Conservation (phyloP, 2,329 filamentous ascomycete genomes). For the Penicillium sp. region DNA sequence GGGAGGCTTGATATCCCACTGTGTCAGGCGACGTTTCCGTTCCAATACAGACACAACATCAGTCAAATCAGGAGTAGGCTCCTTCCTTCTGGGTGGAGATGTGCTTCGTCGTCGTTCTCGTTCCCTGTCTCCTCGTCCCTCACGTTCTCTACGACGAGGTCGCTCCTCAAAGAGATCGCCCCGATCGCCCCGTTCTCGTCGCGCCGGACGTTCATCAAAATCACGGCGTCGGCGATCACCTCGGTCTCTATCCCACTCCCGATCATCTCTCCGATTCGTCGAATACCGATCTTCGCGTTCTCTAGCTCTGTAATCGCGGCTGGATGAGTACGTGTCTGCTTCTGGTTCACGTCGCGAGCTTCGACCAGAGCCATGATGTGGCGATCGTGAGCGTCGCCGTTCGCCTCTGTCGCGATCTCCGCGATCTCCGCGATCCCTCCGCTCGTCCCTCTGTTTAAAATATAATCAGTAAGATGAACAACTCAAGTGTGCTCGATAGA, state of each 20-base stretch:
- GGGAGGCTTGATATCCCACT: constrained; percentile 99
- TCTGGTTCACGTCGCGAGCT: constrained; percentile 64
- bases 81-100: constrained; percentile 83
- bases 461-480: constrained; percentile 24
- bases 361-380: constrained; percentile 63
- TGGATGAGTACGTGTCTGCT: constrained; percentile 85
- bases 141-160: constrained; percentile 39
- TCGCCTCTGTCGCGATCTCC: constrained; percentile 50
- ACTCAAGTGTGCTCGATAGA: neutral
- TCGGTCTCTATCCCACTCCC: constrained; percentile 73
- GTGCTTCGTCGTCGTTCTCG: constrained; percentile 67
- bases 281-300: constrained; percentile 91
- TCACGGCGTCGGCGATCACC: constrained; percentile 56
- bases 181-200: constrained; percentile 56
- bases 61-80: constrained; percentile 92
- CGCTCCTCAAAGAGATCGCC: constrained; percentile 35
- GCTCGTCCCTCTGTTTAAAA: constrained; percentile 41
- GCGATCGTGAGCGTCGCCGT: constrained; percentile 80
- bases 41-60: constrained; percentile 77
- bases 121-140: constrained; percentile 27
- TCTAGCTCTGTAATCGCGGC: constrained; percentile 84
- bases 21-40: constrained; percentile 86
- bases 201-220: constrained; percentile 59
- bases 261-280: constrained; percentile 66
- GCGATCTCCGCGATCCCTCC: constrained; percentile 35